Evolutionary conservation across 495 filamentous ascomycete species (phyloP).

Genomic region (Lasiosphaeria hispida): DNA sequence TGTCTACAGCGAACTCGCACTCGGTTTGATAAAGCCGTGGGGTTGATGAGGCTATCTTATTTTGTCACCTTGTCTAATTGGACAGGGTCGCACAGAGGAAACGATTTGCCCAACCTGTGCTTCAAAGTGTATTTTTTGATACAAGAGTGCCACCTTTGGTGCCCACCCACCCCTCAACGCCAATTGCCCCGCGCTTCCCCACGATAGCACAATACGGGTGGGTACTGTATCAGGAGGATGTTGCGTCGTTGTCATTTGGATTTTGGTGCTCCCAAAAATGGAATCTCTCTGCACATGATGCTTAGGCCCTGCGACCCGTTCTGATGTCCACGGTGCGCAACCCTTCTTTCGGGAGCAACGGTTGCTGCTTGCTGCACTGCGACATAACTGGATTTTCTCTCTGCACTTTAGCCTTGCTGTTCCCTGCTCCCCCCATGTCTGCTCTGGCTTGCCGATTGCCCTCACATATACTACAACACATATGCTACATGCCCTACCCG

Average conservation of each 20-base stretch:
- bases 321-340: constrained; percentile 17
- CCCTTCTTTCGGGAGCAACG: not conserved
- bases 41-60: too few species aligned
- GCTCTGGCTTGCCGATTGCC: not conserved
- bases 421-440: not conserved
- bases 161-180: too few species aligned
- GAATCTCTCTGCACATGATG: constrained; percentile 26
- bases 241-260: not conserved
- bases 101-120: too few species aligned
- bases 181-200: too few species aligned
- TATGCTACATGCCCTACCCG: not conserved
- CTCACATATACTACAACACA: not conserved
- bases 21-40: too few species aligned
- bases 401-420: not conserved
- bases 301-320: constrained; percentile 26
- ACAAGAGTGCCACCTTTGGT: too few species aligned
- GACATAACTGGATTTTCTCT: not conserved
- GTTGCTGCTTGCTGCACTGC: constrained; percentile 7
- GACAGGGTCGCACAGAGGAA: too few species aligned
- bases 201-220: too few species aligned
- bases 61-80: too few species aligned
- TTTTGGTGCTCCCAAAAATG: constrained; percentile 11
- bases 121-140: too few species aligned
- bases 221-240: too few species aligned
- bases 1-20: too few species aligned